Evolutionary conservation across 1,139 yeast genomes (phyloP), one percentile per base, ranked within the genome.

Genomic region (Lodderomyces orthopsilosis): DNA sequence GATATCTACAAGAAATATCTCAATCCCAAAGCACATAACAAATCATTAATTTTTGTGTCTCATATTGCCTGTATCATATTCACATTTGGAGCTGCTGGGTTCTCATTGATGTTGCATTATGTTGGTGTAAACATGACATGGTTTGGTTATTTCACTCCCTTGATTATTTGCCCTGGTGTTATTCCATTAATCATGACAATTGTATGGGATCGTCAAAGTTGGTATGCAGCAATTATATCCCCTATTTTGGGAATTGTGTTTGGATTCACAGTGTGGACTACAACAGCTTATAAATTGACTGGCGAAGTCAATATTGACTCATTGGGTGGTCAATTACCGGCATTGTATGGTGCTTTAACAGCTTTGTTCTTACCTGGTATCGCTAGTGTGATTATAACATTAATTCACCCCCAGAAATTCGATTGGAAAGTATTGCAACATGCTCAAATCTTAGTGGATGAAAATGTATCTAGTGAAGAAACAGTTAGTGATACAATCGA

Each of bases 161-260:
- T 89, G 90, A 81, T 90, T 41, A 86, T 90, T 52, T 85, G 93
- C 18, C 81, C 94, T 45, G 95, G 91, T 18, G 96, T 90, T 5
- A 62, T 87, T 39, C 95, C 96, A 5, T 78, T 86, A 15, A 78
- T 84, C 2, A 64, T 85, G 51, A 81, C 95, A 0, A 66, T 90
- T 43, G 75, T 87, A 53, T 86, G 91, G 70, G 70, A 63, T 27
- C 78, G 76, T 41, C 89, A 83, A 65, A 85, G 85, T 58, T 63
- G 63, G 40, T 59, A 77, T 43, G 86, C 89, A 28, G 85, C 81
- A 13, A 69, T 75, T 23, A 65, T 63, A 30, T 74, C 87, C 4
- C 88, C 90, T 38, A 77, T 83, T 7, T 58, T 81, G 41, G 83
- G 87, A 17, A 80, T 87, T 5, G 69, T 64, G 3, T 65, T 79